Conservation (phyloP, 257 asterid genomes). For the Apocynum venetum region DNA sequence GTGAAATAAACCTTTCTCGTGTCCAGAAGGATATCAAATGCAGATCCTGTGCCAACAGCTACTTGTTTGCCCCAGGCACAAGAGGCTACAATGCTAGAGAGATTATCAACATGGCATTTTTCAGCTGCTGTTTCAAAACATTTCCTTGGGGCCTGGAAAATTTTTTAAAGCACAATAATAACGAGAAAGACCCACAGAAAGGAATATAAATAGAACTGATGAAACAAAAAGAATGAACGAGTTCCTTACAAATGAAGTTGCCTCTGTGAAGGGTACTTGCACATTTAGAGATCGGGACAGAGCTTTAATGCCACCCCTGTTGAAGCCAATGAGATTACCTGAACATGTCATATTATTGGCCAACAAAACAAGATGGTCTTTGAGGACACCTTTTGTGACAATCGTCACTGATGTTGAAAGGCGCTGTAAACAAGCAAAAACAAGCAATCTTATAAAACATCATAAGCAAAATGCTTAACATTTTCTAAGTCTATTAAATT, state of each 20-base stretch:
- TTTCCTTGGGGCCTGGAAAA: constrained; percentile 77
- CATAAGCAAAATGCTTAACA: background rate
- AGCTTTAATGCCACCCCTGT: constrained; percentile 85
- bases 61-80: constrained; percentile 99
- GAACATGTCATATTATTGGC: constrained; percentile 95
- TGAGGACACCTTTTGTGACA: constrained; percentile 98
- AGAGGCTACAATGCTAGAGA: constrained; percentile 87
- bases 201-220: constrained; percentile 4
- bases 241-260: constrained; percentile 77
- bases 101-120: constrained; percentile 76
- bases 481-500: background rate
- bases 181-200: constrained; percentile 13
- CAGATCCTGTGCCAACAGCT: constrained; percentile 91
- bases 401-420: constrained; percentile 84
- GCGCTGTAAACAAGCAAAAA: constrained; percentile 46
- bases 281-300: constrained; percentile 67
- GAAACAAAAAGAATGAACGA: constrained; percentile 8
- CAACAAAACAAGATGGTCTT: constrained; percentile 86
- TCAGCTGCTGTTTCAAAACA: constrained; percentile 98
- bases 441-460: background rate
- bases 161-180: constrained; percentile 9
- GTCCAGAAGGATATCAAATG: constrained; percentile 87
- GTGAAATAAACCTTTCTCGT: constrained; percentile 57
- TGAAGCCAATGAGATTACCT: constrained; percentile 88
- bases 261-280: constrained; percentile 89